Evolutionary conservation across 805 yeast species (phyloP).

Genomic region (Cyberlindnera maritima): DNA sequence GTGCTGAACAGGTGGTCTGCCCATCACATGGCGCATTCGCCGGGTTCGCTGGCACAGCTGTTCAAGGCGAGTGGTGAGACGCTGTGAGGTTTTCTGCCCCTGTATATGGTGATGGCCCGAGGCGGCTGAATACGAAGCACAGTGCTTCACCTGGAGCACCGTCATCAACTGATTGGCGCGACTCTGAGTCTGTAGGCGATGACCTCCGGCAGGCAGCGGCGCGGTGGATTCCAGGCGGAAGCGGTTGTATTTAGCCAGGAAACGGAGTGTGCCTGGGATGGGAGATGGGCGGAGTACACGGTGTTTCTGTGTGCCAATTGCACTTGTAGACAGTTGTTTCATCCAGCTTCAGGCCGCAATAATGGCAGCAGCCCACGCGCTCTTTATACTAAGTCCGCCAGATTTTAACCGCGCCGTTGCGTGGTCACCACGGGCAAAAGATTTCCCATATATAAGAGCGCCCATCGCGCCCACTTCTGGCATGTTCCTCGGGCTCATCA

Average conservation of each 20-base stretch:
- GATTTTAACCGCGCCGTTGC: slow-evolving; percentile 1
- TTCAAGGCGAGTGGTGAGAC: neutral
- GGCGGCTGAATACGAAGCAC: no score
- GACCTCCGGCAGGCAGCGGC: neutral
- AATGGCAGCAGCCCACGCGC: neutral
- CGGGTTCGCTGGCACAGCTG: neutral
- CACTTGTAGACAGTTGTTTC: no score
- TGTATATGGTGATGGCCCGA: no score
- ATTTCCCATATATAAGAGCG: neutral
- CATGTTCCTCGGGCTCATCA: no score
- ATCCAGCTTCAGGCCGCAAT: no score
- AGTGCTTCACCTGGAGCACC: neutral
- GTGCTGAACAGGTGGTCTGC: neutral
- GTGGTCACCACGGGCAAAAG: slow-evolving; percentile 1
- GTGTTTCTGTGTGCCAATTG: no score
- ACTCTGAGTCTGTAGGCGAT: neutral
- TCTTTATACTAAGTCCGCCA: no score
- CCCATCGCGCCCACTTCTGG: neutral
- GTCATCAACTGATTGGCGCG: neutral
- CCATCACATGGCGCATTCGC: neutral
- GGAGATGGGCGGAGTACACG: neutral
- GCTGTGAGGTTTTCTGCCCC: neutral
- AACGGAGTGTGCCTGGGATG: no score
- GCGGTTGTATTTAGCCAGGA: no score
- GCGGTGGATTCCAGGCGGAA: neutral